Evolutionary conservation across 2,329 filamentous ascomycete species (phyloP), one percentile per base, ranked within the genome.

Genomic region (Colletotrichum tabaci): DNA sequence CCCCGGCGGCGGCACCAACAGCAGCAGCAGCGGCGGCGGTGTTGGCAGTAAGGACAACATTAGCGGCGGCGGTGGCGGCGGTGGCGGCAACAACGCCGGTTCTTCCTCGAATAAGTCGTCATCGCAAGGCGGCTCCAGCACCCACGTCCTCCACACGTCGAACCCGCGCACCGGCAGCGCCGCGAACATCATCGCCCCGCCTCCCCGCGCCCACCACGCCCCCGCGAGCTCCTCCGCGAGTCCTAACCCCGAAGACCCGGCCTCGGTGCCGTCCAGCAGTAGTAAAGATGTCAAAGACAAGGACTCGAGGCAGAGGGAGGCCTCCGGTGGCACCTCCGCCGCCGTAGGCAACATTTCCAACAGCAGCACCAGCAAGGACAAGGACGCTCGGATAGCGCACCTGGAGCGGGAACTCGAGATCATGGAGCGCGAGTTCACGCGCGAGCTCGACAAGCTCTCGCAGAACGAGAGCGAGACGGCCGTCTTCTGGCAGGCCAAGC

Each of bases 401-500:
- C 84, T 91, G 53, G 84, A 89, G 77, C 82, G 81, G 58, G 88
- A 90, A 76, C 82, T 90, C 67, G 79, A 77, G 16, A 78, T 84
- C 42, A 87, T 89, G 84, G 86, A 89, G 77, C 77, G 77, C 66
- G 87, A 89, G 76, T 90, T 90, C 77, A 80, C 82, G 64, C 83
- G 83, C 46, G 84, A 89, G 76, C 83, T 90, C 21, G 87, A 88
- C 76, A 83, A 82, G 74, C 83, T 90, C 21, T 85, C 84, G 75
- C 82, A 84, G 77, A 84, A 84, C 77, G 88, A 90, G 81, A 86
- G 84, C 79, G 87, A 90, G 78, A 86, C 84, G 61, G 83, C 87
- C 3, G 83, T 84, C 16, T 89, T 87, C 77, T 91, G 89, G 88
- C 88, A 90, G 79, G 79, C 84, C 55, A 89, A 88, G 76, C 85